Base-by-base conservation (phyloP, 139 green algal species). In the Tetratostichococcus sp. region DNA sequence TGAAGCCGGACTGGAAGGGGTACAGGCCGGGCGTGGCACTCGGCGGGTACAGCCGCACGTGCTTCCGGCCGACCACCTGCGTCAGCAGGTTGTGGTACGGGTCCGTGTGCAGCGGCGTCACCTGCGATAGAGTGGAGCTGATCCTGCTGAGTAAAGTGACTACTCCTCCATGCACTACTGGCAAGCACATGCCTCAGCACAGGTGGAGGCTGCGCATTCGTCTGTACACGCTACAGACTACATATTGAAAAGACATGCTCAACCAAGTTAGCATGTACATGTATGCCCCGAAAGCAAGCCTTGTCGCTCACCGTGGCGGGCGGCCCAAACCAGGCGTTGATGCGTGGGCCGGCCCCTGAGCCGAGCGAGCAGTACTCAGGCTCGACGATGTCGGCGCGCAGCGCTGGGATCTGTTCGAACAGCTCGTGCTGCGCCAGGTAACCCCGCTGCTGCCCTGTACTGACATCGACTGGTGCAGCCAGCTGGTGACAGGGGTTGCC, bases 261-360 rank as follows among this genome's bases (percentile, higher is more conserved):
- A 50, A 50, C 8, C 8, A 50, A 50, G 39, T n/a, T n/a, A n/a
- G n/a, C n/a, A n/a, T n/a, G n/a, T n/a, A n/a, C n/a, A n/a, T n/a
- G n/a, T n/a, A n/a, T n/a, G n/a, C n/a, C n/a, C n/a, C n/a, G n/a
- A n/a, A n/a, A n/a, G n/a, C n/a, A n/a, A n/a, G n/a, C n/a, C n/a
- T n/a, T n/a, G n/a, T n/a, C n/a, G n/a, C n/a, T n/a, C 59, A 89
- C 86, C 30, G 94, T 98, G 28, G 87, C 92, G 1, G 86, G 73
- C 2, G 94, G 93, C 1, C 94, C 94, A 57, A 97, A 88, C 94
- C 94, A 98, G 0, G 93, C 94, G 78, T 98, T 98, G 30, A 95
- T 79, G 35, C 72, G 80, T 35, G 82, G 79, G 58, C 89, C 34
- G 17, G 86, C 82, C 0, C 79, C 84, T 26, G 85, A 35, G 4